A percentile compares a stretch with the other conserved stretches of the same genome.
phyloP scores from a whole-genome alignment of 1,284 basidiomycete genomes.

The Neonothopanus nambi region DNA sequence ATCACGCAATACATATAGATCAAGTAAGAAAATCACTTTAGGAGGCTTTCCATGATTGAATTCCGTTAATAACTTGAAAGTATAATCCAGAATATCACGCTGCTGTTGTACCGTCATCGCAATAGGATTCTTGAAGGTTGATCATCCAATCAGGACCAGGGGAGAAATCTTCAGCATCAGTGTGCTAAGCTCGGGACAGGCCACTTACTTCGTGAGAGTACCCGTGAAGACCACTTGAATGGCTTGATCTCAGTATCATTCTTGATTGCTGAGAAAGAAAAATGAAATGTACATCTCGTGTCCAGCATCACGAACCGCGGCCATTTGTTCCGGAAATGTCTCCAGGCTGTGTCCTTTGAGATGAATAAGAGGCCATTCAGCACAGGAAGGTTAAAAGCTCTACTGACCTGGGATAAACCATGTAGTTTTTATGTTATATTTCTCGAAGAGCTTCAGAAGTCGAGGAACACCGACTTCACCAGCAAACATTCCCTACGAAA shows the following conservation, averaged over 20 bases:
- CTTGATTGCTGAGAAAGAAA: neutral
- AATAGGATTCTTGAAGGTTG: constrained; percentile 61
- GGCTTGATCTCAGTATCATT: constrained; percentile 1
- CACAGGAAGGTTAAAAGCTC: neutral
- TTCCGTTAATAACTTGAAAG: constrained; percentile 62
- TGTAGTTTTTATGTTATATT: constrained; percentile 62
- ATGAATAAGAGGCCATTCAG: neutral
- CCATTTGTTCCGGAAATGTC: constrained; percentile 68
- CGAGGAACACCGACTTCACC: constrained; percentile 74
- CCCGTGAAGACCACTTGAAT: constrained; percentile 63
- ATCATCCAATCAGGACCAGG: neutral
- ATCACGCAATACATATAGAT: neutral
- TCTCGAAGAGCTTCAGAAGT: constrained; percentile 71
- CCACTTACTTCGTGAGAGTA: constrained; percentile 66
- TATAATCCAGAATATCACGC: constrained; percentile 70
- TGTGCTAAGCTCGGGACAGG: neutral
- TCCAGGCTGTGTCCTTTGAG: constrained; percentile 65
- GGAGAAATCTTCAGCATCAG: too few relatives aligned
- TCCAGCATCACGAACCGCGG: constrained; percentile 64
- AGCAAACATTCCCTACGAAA: constrained; percentile 66
- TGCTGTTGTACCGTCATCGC: constrained; percentile 69
- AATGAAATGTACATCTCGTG: constrained; percentile 58
- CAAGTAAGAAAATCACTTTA: constrained; percentile 40
- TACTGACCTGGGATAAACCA: constrained; percentile 72
- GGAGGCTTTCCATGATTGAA: constrained; percentile 73